These are phyloP conservation scores for Dianthus caryophyllus DNA, from an alignment of 148 eudicot species.

Conservation along the genomic window DNA sequence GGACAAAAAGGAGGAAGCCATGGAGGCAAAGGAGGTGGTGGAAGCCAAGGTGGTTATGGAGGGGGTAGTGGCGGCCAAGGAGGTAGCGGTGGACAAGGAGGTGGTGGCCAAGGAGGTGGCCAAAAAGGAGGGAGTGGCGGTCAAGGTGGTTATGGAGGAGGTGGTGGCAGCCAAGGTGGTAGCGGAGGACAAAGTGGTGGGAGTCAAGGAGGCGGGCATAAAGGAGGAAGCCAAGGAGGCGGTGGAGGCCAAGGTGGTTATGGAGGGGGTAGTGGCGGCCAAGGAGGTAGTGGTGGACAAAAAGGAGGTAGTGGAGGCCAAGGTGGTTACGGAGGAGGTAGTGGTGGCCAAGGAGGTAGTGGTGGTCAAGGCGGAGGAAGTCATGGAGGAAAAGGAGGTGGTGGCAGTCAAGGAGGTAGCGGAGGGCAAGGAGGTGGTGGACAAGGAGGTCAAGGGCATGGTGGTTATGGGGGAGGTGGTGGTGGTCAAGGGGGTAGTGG, in stretches of 20 bases:
- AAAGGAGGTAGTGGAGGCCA: conserved; percentile 12
- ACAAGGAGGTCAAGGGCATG: neutral
- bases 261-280: conserved; percentile 2
- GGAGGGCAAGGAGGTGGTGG: conserved; percentile 19
- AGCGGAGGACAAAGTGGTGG: neutral
- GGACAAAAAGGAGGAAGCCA: conserved; percentile 1
- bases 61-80: conserved; percentile 2
- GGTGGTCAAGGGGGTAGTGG: conserved; percentile 11
- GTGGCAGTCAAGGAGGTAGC: neutral
- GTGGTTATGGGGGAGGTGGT: neutral
- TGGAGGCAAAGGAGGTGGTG: neutral
- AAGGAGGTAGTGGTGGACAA: no score
- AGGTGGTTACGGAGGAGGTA: neutral
- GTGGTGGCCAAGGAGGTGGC: neutral
- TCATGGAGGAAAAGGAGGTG: neutral
- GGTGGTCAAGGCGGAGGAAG: conserved; percentile 21
- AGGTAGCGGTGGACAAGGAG: conserved; percentile 1
- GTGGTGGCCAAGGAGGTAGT: conserved; percentile 10
- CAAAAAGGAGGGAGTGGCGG: conserved; percentile 2
- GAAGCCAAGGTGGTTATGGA: neutral
- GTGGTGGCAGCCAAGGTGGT: conserved; percentile 9
- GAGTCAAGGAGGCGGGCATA: neutral
- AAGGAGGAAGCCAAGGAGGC: conserved; percentile 2
- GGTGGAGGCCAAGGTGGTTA: conserved; percentile 17
- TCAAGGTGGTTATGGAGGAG: no score